Evolutionary conservation across 1,284 basidiomycete species (phyloP), one percentile per base, ranked within the genome.

Genomic region (Microbotryum violaceum): DNA sequence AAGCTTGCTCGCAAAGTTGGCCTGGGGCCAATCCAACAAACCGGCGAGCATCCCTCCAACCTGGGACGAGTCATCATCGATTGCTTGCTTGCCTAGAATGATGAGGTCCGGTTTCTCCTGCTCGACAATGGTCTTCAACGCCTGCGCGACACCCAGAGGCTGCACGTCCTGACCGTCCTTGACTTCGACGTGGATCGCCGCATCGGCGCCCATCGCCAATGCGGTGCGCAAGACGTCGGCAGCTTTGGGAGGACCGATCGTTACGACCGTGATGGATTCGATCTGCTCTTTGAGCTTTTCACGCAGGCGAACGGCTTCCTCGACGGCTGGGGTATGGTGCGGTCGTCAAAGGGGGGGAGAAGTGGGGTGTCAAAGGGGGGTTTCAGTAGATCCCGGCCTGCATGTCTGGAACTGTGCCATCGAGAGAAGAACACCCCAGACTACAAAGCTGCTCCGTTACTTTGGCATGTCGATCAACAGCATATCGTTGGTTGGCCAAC

Each of bases 41-140:
- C 91, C 94, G 21, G 94, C 93, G 47, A 98, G 82, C 89, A 97
- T 97, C 75, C 97, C 93, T 1, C 94, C 94, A 9, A 94, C 97
- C 78, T 93, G 87, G n/a, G 90, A 89, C 4, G 89, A 83, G 76
- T 98, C 94, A 71, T 96, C 93, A 77, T 98, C 94, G 71, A 98
- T 98, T 14, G 94, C 88, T 77, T 98, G 94, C 78, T 98, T 98
- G n/a, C 96, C 94, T 78, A 97, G 82, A 66, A 98, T 92, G 58
- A 98, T 86, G 61, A 98, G 72, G 72, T 97, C 93, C 44, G 81
- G 79, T 54, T 75, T 74, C 52, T 75, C 77, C 64, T 82, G 82
- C 62, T 86, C 82, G 61, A 97, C 86, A 66, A 94, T 72, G 6
- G 87, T 86, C 57, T 82, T 82, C 65, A 98, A 81, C 3, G 87